Evolutionary conservation across 2,329 filamentous ascomycete genomes (phyloP).

Genomic region (Diaporthe citrichinensis): DNA sequence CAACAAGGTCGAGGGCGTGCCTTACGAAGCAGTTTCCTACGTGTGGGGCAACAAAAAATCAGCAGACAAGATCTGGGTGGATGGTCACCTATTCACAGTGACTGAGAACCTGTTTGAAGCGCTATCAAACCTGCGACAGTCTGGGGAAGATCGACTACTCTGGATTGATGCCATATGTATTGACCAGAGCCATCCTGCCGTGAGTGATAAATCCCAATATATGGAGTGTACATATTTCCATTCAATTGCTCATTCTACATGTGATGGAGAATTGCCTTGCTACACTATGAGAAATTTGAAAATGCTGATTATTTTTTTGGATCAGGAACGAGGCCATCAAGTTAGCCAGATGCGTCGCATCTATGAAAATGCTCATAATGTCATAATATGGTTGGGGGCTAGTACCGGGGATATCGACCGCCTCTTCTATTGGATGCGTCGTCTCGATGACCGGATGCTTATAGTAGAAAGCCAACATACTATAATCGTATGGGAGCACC

Average conservation of each 20-base stretch:
- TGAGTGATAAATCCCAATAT: background rate
- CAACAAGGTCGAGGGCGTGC: background rate
- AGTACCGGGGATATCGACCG: background rate
- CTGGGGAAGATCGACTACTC: background rate
- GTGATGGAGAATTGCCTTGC: background rate
- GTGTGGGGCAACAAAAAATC: background rate
- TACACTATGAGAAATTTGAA: no score
- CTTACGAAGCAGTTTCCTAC: constrained; percentile 9
- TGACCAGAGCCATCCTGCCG: background rate
- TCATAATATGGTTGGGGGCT: background rate
- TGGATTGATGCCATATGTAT: constrained; percentile 5
- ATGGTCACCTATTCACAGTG: background rate
- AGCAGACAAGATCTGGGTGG: background rate
- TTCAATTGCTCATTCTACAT: background rate
- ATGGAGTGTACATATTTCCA: background rate
- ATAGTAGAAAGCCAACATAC: background rate
- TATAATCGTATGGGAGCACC: no score
- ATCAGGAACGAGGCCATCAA: background rate
- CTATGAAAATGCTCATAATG: background rate
- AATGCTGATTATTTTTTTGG: background rate
- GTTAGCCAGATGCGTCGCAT: background rate
- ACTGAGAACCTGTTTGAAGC: background rate
- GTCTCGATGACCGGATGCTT: background rate
- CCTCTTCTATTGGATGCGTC: background rate
- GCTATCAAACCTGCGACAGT: background rate